A percentile compares a stretch with the other conserved stretches of the same genome.
Evolutionary conservation across 371 early-diverging fungal species (phyloP).

Genomic region (Mortierella sp.): DNA sequence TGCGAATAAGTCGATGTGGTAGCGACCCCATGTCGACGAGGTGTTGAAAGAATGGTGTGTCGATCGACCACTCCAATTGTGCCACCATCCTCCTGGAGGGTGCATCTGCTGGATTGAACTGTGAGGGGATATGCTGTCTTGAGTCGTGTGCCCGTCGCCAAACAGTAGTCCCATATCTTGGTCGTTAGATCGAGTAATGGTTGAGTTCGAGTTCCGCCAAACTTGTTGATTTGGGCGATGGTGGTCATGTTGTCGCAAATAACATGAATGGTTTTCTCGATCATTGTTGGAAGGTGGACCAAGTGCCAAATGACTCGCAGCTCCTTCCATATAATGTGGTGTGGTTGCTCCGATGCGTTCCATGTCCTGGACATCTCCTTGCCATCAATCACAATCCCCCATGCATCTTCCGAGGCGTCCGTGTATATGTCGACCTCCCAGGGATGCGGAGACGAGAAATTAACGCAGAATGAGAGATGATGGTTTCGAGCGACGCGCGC

Average conservation of each 20-base stretch:
- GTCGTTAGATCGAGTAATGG: conserved; percentile 6
- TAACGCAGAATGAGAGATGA: too few relatives aligned
- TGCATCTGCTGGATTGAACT: conserved; percentile 27
- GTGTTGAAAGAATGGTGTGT: neutral
- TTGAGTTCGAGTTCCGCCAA: conserved; percentile 20
- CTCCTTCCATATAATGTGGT: conserved; percentile 10
- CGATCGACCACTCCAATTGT: conserved; percentile 9
- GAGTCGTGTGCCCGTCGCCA: conserved; percentile 18
- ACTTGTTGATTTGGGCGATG: conserved; percentile 35
- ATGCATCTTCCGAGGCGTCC: neutral
- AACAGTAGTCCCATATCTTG: conserved; percentile 10
- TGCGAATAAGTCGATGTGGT: conserved; percentile 7
- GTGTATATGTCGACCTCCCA: conserved; percentile 5
- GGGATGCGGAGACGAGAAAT: too few relatives aligned
- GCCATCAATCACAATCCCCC: neutral
- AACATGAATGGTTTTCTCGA: neutral
- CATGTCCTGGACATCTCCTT: neutral
- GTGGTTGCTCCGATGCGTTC: neutral
- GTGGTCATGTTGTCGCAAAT: conserved; percentile 36
- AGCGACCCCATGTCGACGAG: conserved; percentile 2
- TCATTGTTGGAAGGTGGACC: neutral
- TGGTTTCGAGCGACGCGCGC: too few relatives aligned
- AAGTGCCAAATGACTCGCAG: neutral
- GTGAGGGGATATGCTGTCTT: conserved; percentile 17
- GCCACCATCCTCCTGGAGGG: conserved; percentile 13